Conservation (phyloP, 2,329 filamentous ascomycete species). For the Penicillium nordicum region DNA sequence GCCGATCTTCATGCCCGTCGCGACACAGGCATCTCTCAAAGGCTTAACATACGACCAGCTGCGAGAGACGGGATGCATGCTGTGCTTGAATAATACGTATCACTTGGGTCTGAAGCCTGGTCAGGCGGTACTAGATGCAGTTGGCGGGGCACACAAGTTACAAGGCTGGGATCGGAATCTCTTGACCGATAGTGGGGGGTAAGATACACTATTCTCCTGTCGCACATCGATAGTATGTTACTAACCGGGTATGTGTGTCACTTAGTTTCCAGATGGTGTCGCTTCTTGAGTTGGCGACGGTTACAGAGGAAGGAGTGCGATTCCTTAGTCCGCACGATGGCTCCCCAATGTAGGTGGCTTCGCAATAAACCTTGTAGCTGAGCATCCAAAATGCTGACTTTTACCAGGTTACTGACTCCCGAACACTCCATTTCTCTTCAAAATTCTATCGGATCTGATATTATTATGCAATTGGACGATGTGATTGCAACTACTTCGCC, state of each 20-base stretch:
- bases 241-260: background rate
- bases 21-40: slow-evolving; percentile 93
- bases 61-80: slow-evolving; percentile 78
- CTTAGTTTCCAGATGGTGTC: slow-evolving; percentile 97
- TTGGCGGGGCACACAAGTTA: slow-evolving; percentile 90
- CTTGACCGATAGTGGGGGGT: slow-evolving; percentile 65
- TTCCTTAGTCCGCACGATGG: slow-evolving; percentile 97
- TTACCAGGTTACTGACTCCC: slow-evolving; percentile 72
- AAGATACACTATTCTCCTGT: slow-evolving; percentile 22
- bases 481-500: slow-evolving; percentile 95
- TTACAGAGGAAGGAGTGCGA: slow-evolving; percentile 92
- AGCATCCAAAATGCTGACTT: background rate
- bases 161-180: slow-evolving; percentile 97
- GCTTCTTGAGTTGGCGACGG: slow-evolving; percentile 82
- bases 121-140: slow-evolving; percentile 77
- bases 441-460: slow-evolving; percentile 96
- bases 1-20: slow-evolving; percentile 97
- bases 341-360: slow-evolving; percentile 66
- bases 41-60: slow-evolving; percentile 90
- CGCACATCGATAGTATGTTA: background rate
- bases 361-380: background rate
- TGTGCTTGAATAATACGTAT: slow-evolving; percentile 98
- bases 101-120: slow-evolving; percentile 93
- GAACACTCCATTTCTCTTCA: slow-evolving; percentile 96
- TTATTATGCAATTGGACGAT: slow-evolving; percentile 99